These are phyloP conservation scores for Pseudogymnoascus verrucosus DNA, from an alignment of 2,329 filamentous ascomycete species.

Conservation along the genomic window DNA sequence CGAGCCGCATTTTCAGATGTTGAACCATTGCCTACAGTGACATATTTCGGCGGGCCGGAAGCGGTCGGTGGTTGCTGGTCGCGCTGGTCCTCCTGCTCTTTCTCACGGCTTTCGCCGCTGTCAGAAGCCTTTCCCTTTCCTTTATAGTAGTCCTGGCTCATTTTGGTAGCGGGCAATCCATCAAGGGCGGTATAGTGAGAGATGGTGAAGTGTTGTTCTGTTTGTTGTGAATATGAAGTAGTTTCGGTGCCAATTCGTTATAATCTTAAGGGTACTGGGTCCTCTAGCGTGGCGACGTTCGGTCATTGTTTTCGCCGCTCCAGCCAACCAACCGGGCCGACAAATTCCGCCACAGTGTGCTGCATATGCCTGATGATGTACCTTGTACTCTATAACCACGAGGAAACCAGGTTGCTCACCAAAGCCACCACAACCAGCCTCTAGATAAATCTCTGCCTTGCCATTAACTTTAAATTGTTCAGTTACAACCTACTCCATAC, in stretches of 20 bases:
- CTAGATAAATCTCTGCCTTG: background rate
- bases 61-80: slow-evolving; percentile 3
- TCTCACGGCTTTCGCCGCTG: background rate
- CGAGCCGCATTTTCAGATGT: slow-evolving; percentile 74
- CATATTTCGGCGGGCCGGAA: slow-evolving; percentile 53
- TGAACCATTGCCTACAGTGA: slow-evolving; percentile 79
- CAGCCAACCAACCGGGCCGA: background rate
- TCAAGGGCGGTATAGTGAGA: slow-evolving; percentile 13
- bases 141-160: slow-evolving; percentile 53
- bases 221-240: slow-evolving; percentile 13
- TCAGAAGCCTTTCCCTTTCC: slow-evolving; percentile 37
- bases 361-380: slow-evolving; percentile 7
- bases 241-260: background rate
- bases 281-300: slow-evolving; percentile 4
- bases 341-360: background rate
- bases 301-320: slow-evolving; percentile 5
- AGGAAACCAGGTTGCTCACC: slow-evolving; percentile 4
- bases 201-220: slow-evolving; percentile 30
- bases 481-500: background rate
- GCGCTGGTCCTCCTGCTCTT: background rate
- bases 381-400: slow-evolving; percentile 1
- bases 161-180: slow-evolving; percentile 28
- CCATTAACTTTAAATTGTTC: background rate
- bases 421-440: background rate
- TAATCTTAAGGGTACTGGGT: slow-evolving; percentile 4